Percentiles rank a stretch among this genome's conserved stretches.
Conservation (phyloP, 2,329 filamentous ascomycete species). For the Aaosphaeria arxii region DNA sequence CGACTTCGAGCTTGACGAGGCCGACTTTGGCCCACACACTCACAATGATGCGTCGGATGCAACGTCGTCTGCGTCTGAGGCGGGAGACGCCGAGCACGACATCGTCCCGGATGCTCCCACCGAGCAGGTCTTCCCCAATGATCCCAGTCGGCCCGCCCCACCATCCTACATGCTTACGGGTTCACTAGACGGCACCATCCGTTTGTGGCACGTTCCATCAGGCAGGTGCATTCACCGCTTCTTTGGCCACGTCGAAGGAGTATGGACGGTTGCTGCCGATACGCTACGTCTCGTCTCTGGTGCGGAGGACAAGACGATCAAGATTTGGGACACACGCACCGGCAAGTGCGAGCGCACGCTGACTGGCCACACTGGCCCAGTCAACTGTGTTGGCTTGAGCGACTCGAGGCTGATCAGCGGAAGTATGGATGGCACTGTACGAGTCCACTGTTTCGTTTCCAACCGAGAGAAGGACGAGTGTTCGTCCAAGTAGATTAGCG, state of each 20-base stretch:
- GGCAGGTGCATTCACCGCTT: slow-evolving; percentile 85
- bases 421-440: slow-evolving; percentile 88
- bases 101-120: slow-evolving; percentile 1
- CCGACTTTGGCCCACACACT: slow-evolving; percentile 50
- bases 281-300: slow-evolving; percentile 84
- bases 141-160: slow-evolving; percentile 66
- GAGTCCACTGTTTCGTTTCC: slow-evolving; percentile 52
- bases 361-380: slow-evolving; percentile 83
- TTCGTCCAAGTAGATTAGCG: not conserved
- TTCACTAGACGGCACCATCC: slow-evolving; percentile 85
- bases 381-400: slow-evolving; percentile 89
- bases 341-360: slow-evolving; percentile 92
- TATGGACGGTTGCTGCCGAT: slow-evolving; percentile 91
- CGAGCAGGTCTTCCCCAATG: slow-evolving; percentile 55
- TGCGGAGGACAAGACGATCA: slow-evolving; percentile 91
- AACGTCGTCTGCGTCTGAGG: slow-evolving; percentile 33
- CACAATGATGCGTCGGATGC: slow-evolving; percentile 52
- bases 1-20: slow-evolving; percentile 86
- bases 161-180: slow-evolving; percentile 91
- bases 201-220: slow-evolving; percentile 84
- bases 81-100: slow-evolving; percentile 3
- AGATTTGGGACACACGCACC: slow-evolving; percentile 89
- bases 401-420: slow-evolving; percentile 88
- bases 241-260: slow-evolving; percentile 94
- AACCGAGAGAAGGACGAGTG: slow-evolving; percentile 3